phyloP scores from a whole-genome alignment of 2,329 filamentous ascomycete genomes.

The Didymella pinodella region DNA sequence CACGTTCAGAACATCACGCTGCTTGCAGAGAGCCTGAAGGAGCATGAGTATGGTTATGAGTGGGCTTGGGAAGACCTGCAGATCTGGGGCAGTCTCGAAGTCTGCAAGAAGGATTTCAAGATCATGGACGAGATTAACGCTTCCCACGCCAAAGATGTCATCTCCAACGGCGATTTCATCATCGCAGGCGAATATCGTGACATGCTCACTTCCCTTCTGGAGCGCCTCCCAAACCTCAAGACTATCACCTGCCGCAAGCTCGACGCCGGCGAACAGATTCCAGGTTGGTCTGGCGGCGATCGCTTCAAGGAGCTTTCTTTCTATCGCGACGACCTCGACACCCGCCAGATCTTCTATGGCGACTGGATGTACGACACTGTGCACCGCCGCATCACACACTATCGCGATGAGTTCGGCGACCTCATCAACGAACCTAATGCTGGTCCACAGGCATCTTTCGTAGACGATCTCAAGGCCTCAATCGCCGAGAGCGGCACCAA shows the following conservation, averaged over 20 bases:
- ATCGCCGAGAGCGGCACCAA: slow-evolving; percentile 1
- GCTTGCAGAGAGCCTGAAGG: slow-evolving; percentile 20
- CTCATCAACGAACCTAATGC: slow-evolving; percentile 13
- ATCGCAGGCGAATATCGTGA: slow-evolving; percentile 23
- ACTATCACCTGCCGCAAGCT: slow-evolving; percentile 26
- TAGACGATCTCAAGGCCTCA: slow-evolving; percentile 26
- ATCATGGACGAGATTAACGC: slow-evolving; percentile 18
- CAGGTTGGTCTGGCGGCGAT: slow-evolving; percentile 17
- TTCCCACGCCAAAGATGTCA: slow-evolving; percentile 13
- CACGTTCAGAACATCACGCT: slow-evolving; percentile 17
- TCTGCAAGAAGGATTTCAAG: slow-evolving; percentile 8
- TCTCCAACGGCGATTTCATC: slow-evolving; percentile 17
- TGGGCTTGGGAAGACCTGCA: slow-evolving; percentile 32
- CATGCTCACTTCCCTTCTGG: slow-evolving; percentile 21
- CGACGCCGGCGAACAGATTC: slow-evolving; percentile 28
- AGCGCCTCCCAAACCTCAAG: slow-evolving; percentile 17
- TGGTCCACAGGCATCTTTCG: slow-evolving; percentile 27
- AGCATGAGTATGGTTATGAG: slow-evolving; percentile 19
- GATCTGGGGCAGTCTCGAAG: neutral
- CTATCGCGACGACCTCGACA: slow-evolving; percentile 17
- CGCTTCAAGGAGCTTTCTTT: slow-evolving; percentile 25
- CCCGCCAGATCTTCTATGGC: slow-evolving; percentile 28
- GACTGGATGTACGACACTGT: slow-evolving; percentile 32
- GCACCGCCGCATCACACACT: slow-evolving; percentile 22
- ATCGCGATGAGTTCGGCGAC: slow-evolving; percentile 30